Evolutionary conservation across 306 rosid genomes (phyloP).

Genomic region (Styphnolobium japonicum): DNA sequence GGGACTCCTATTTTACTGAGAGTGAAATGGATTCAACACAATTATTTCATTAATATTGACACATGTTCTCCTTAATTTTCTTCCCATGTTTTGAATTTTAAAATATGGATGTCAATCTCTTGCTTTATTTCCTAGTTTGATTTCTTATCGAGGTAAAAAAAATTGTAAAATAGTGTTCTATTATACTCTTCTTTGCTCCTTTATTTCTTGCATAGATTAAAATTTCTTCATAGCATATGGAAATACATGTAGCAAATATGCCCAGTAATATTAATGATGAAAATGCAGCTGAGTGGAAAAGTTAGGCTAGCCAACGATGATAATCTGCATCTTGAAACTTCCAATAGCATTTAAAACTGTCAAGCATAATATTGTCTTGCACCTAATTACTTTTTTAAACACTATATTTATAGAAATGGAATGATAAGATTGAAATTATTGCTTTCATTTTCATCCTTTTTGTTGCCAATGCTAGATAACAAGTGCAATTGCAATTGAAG

Average conservation of each 20-base stretch:
- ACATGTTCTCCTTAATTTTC: background rate
- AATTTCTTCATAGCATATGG: background rate
- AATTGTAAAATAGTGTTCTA: background rate
- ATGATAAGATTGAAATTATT: background rate
- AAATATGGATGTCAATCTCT: background rate
- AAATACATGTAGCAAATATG: background rate
- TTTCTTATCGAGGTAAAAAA: background rate
- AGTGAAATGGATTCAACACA: background rate
- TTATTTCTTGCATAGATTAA: background rate
- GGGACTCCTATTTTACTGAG: background rate
- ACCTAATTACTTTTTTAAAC: background rate
- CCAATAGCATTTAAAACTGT: background rate
- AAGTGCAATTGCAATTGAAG: slow-evolving; percentile 66
- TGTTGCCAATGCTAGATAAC: slow-evolving; percentile 60
- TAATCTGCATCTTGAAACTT: background rate
- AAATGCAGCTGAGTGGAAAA: background rate
- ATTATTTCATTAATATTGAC: background rate
- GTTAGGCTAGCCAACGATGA: background rate
- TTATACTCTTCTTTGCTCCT: background rate
- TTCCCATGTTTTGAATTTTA: background rate
- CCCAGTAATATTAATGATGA: background rate
- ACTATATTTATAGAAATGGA: background rate
- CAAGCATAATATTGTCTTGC: background rate
- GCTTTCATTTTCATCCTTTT: background rate
- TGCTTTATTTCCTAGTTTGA: background rate